Evolutionary conservation across 768 basidiomycete genomes (phyloP), one percentile per base, ranked within the genome.

Genomic region (Mycena alexandri): DNA sequence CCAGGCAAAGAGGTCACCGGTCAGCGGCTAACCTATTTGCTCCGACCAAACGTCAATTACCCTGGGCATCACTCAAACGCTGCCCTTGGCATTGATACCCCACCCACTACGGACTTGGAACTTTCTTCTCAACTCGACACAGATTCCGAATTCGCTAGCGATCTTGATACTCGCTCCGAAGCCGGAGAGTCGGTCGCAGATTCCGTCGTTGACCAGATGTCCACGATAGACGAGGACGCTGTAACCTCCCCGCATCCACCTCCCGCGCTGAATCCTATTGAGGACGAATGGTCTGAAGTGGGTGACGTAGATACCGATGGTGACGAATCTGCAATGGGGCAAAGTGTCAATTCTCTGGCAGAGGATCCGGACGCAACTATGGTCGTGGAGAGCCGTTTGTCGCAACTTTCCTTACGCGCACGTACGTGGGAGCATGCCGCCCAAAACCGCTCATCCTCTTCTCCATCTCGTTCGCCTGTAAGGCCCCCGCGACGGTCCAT

Each of bases 1-100:
- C 54, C 53, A 24, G 56, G 90, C 80, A 91, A 88, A 77, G 89
- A 90, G 29, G 75, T 78, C 1, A 76, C 85, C 1, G 87, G 87
- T 0, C 77, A 83, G 48, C 89, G 93, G 21, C 80, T 93, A 38
- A 94, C 93, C 5, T 90, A 93, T 76, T 87, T 95, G 55, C 84
- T 95, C 24, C 89, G 94, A 41, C 94, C 94, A 5, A 92, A 93
- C 69, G 84, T 88, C 58, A 84, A 85, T 22, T 87, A 87, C 17
- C 90, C 90, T 0, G 87, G 89, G 73, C 84, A 81, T 34, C 74
- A 74, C 29, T 29, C 29, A 6, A 29, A 29, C 38, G 81, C 83
- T 2, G 72, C 77, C 19, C 73, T 77, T 7, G 73, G 76, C 8
- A 77, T 93, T 44, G 88, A 90, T 66, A 94, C 93, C 2, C 93